phyloP scores from a whole-genome alignment of 768 basidiomycete species.

The Cubamyces lactineus region DNA sequence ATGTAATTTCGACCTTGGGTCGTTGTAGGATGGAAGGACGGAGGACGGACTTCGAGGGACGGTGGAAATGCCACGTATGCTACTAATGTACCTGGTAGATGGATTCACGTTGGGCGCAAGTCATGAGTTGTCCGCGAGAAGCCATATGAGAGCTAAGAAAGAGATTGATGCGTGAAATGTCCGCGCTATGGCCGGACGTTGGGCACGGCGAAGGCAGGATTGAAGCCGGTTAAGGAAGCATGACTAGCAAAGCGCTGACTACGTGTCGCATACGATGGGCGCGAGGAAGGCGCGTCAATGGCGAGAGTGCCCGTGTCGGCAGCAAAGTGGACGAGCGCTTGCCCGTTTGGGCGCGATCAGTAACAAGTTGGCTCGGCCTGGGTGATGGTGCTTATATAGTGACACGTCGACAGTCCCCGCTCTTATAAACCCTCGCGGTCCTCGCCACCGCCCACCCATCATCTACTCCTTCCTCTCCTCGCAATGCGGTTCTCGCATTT shows the following conservation, averaged over 20 bases:
- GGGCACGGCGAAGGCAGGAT: not conserved
- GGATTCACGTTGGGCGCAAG: not conserved
- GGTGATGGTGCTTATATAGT: slow-evolving; percentile 29
- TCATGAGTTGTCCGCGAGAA: slow-evolving; percentile 13
- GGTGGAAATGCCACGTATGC: slow-evolving; percentile 25
- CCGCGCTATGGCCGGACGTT: slow-evolving; percentile 17
- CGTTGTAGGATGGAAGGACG: slow-evolving; percentile 31
- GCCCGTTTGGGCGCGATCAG: slow-evolving; percentile 7
- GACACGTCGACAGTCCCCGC: slow-evolving; percentile 48
- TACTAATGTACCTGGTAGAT: not conserved
- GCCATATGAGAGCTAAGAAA: not conserved
- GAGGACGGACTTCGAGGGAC: slow-evolving; percentile 1
- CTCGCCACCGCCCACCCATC: slow-evolving; percentile 15
- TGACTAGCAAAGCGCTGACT: not conserved
- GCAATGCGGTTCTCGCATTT: slow-evolving; percentile 66
- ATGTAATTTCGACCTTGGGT: slow-evolving; percentile 66
- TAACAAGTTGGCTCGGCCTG: slow-evolving; percentile 11
- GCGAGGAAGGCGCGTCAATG: not conserved
- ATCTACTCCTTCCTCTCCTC: slow-evolving; percentile 26
- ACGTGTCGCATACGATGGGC: not conserved
- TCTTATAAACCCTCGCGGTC: slow-evolving; percentile 31
- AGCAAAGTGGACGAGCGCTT: slow-evolving; percentile 1
- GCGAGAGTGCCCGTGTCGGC: not conserved
- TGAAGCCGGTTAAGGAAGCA: not conserved
- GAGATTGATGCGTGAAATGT: slow-evolving; percentile 20